Conservation (phyloP, 2,329 filamentous ascomycete genomes). For the Neopestalotiopsis sp. region DNA sequence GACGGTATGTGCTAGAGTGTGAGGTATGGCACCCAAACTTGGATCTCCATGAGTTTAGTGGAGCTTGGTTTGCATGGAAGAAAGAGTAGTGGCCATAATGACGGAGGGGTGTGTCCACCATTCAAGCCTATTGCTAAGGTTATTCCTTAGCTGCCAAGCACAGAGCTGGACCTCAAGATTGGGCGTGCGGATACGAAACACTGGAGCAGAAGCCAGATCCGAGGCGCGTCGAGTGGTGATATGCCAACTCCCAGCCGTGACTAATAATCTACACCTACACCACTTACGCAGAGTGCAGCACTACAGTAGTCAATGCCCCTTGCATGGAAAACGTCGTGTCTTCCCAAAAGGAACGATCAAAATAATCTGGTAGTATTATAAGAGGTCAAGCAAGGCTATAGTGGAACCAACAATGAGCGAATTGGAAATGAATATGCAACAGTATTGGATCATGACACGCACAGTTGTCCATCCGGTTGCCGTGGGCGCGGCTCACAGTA, state of each 20-base stretch:
- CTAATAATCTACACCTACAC: not conserved
- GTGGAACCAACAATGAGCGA: not conserved
- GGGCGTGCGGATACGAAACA: constrained; percentile 11
- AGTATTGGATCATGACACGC: not conserved
- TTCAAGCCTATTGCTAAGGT: constrained; percentile 15
- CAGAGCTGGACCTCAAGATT: not conserved
- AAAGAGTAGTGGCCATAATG: not conserved
- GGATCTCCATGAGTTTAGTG: too few relatives aligned
- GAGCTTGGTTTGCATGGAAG: not conserved
- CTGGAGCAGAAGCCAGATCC: not conserved
- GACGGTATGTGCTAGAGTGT: not conserved
- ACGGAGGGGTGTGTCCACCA: constrained; percentile 10
- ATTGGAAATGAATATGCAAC: not conserved
- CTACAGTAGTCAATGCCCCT: not conserved
- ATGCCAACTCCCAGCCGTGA: not conserved
- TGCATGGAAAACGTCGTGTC: not conserved
- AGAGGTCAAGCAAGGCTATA: not conserved
- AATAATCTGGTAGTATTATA: constrained; percentile 2
- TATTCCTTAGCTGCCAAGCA: constrained; percentile 4
- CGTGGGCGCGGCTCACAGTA: constrained; percentile 1
- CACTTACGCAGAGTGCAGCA: not conserved
- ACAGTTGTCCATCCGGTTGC: not conserved
- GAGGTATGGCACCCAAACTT: not conserved
- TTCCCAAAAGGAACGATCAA: not conserved
- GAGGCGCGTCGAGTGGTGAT: not conserved